Base-by-base conservation (phyloP, 2,329 filamentous ascomycete genomes). In the Dactylella cylindrospora region DNA sequence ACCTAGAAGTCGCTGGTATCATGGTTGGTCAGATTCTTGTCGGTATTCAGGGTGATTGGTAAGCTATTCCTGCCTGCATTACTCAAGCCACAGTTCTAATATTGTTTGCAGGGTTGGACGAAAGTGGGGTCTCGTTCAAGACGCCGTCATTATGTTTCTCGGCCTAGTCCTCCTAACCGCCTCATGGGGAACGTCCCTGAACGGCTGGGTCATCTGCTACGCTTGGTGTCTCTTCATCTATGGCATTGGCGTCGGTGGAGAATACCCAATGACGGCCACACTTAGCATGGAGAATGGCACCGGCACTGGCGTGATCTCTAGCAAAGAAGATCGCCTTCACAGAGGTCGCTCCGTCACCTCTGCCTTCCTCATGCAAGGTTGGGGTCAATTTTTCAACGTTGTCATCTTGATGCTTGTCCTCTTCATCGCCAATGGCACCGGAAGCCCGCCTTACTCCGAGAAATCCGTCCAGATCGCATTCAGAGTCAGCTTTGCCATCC, bases 201-300 rank as follows among this genome's bases (percentile, higher is more conserved):
- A 97, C 70, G 90, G 90, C 69, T 97, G 91, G 91, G 87, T 97
- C 55, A 95, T 96, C 71, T 95, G 90, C 79, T 97, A 97, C 73
- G 87, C 86, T 64, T 95, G 88, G 86, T 88, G 88, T 31, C 80
- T 97, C 29, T 95, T 96, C 79, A 88, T 97, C 77, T 93, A 93
- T 74, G 83, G 85, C 70, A 79, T 84, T 44, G 82, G 81, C 66
- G 82, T 84, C 51, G 88, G 89, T 69, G 90, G 90, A 68, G 90
- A 95, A 75, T 96, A 97, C 72, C 91, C 91, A 65, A 96, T 96
- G 80, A 97, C 91, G 26, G 91, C 91, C 13, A 96, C 91, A 9
- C 90, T 88, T 6, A 90, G 90, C 61, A 95, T 97, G 83, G 90
- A 95, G 73, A 89, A 90, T 70, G 86, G 88, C 12, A 85, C 90